A percentile compares a stretch with the other conserved stretches of the same genome.
These are phyloP conservation scores for Phytophthora tentaculata DNA, from an alignment of 352 stramenopile species.

Conservation along the genomic window DNA sequence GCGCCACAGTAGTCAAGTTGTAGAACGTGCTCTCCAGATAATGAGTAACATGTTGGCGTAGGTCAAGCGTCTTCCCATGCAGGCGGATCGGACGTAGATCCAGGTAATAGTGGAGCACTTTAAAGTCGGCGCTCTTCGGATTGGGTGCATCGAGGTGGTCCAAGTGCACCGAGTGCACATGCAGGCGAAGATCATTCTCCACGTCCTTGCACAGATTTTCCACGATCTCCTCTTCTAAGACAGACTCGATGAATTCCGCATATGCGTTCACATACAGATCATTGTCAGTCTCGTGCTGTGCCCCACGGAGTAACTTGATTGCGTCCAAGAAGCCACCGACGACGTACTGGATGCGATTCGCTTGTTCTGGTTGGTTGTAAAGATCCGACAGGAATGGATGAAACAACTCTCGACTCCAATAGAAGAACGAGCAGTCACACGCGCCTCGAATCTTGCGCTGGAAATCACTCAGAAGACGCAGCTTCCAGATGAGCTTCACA, in stretches of 20 bases:
- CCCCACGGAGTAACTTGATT: constrained; percentile 74
- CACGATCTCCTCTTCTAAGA: constrained; percentile 90
- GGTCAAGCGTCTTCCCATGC: constrained; percentile 87
- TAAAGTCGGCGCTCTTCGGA: constrained; percentile 83
- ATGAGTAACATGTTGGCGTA: constrained; percentile 88
- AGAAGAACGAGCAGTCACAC: constrained; percentile 94
- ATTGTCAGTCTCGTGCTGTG: constrained; percentile 81
- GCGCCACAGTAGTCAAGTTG: constrained; percentile 92
- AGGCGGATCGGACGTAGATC: constrained; percentile 88
- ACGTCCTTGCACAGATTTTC: constrained; percentile 92
- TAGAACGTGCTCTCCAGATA: constrained; percentile 97
- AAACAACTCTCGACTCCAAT: constrained; percentile 92
- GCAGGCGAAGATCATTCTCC: constrained; percentile 93
- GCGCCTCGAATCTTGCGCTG: constrained; percentile 85
- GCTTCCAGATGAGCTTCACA: constrained; percentile 85
- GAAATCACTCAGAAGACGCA: constrained; percentile 89
- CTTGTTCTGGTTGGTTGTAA: constrained; percentile 82
- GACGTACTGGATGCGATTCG: constrained; percentile 86
- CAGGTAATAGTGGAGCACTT: constrained; percentile 87
- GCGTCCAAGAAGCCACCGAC: constrained; percentile 82
- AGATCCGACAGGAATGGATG: constrained; percentile 86
- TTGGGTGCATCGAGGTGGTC: constrained; percentile 89
- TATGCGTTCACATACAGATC: constrained; percentile 73
- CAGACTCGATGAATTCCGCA: constrained; percentile 79
- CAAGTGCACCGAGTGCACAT: constrained; percentile 89